Evolutionary conservation across 2,329 filamentous ascomycete genomes (phyloP), one percentile per base, ranked within the genome.

Genomic region (Colletotrichum spaethianum): DNA sequence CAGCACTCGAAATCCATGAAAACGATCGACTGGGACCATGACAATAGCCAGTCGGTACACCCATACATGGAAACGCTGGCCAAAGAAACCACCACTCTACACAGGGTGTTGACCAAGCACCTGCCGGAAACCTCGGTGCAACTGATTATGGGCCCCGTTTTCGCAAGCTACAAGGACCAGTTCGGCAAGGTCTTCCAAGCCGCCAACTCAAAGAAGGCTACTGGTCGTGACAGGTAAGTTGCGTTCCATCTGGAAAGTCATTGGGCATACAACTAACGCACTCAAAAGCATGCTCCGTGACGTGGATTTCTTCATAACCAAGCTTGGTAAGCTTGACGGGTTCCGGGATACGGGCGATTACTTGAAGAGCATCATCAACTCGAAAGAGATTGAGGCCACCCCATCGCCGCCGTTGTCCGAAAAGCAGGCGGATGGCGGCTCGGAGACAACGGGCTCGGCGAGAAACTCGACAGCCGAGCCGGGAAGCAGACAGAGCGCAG

Each of bases 141-240:
- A 65, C 90, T 94, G 83, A 97, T 98, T 77, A 97, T 98, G 93
- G 85, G 87, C 26, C 93, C 94, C 0, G 94, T 98, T 1, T 97
- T 97, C 81, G 86, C 88, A 46, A 94, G 90, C 79, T 98, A 98
- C 81, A 91, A 91, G 77, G 92, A 93, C 68, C 93, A 96, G 77
- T 92, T 96, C 80, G 91, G 92, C 23, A 89, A 88, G 74, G 92
- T 92, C 14, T 92, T 96, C 75, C 84, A 87, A 53, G 91, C 90
- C 50, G 89, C 92, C 28, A 84, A 86, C 36, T 86, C 94, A 28
- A 90, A 88, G 81, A 94, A 90, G 8, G 88, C 90, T 74, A 83
- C 84, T 63, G 94, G 93, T 4, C 91, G 92, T 76, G 87, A 92
- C 77, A 93, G 93, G 93, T 95, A 86, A 79, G 90, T 23, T n/a